A percentile compares a stretch with the other conserved stretches of the same genome.
Conservation (phyloP, 495 filamentous ascomycete genomes). For the Hyaloscypha variabilis region DNA sequence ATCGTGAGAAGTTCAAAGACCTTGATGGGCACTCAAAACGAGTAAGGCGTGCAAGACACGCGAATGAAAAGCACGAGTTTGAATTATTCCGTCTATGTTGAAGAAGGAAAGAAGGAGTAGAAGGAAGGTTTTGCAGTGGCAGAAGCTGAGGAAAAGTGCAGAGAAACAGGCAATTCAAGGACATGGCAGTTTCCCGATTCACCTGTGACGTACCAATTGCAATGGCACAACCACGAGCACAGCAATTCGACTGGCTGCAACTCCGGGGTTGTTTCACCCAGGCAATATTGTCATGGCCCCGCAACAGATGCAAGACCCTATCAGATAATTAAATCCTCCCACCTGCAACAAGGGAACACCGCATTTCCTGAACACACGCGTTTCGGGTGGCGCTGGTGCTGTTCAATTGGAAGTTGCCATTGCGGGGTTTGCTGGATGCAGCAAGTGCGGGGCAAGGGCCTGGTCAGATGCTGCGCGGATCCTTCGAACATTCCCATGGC, state of each 20-base stretch:
- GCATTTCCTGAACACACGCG: not conserved
- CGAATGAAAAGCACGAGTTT: not conserved
- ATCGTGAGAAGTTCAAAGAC: not conserved
- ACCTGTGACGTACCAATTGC: slow-evolving; percentile 8
- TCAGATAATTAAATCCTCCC: not conserved
- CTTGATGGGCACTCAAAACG: not conserved
- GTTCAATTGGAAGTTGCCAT: not conserved
- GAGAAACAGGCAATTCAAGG: not conserved
- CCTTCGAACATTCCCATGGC: slow-evolving; percentile 7
- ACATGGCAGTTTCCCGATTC: slow-evolving; percentile 1
- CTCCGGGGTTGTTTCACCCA: not conserved
- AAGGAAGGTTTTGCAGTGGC: not conserved
- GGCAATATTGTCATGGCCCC: not conserved
- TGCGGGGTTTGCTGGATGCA: not conserved
- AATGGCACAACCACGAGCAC: not conserved
- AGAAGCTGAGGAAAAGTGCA: not conserved
- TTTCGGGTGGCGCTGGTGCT: slow-evolving; percentile 12
- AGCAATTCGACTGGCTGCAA: not conserved
- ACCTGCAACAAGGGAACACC: not conserved
- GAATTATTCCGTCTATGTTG: not conserved
- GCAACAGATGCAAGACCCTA: not conserved
- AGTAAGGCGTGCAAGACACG: not conserved
- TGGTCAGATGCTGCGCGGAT: not conserved
- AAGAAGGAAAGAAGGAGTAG: not conserved
- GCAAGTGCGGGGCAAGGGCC: slow-evolving; percentile 9